phyloP scores from a whole-genome alignment of 495 filamentous ascomycete species.

The Neohortaea acidophila region DNA sequence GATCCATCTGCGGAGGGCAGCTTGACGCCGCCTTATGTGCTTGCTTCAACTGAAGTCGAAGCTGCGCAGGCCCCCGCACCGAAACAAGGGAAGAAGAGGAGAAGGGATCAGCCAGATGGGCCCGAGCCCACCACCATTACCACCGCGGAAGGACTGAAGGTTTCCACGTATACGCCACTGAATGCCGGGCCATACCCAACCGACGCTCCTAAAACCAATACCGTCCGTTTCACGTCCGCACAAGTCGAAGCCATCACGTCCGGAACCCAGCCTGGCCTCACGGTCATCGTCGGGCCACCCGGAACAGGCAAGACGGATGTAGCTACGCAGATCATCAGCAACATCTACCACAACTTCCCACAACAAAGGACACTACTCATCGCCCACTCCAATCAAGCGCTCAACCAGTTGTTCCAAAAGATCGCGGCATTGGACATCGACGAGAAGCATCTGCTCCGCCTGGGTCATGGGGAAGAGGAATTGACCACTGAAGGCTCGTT shows the following conservation, averaged over 20 bases:
- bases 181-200: conserved; percentile 85
- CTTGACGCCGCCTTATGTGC: conserved; percentile 75
- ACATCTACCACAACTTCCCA: conserved; percentile 96
- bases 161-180: conserved; percentile 81
- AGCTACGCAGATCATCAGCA: conserved; percentile 95
- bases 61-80: conserved; percentile 25
- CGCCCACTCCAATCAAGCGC: conserved; percentile 92
- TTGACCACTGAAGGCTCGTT: conserved; percentile 73
- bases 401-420: conserved; percentile 98
- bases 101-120: conserved; percentile 44
- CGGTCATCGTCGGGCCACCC: conserved; percentile 86
- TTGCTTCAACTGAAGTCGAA: conserved; percentile 44
- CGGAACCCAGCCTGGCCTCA: conserved; percentile 86
- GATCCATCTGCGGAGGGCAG: conserved; percentile 51
- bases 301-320: conserved; percentile 98
- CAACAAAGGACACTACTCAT: conserved; percentile 80
- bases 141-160: conserved; percentile 50
- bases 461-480: conserved; percentile 92
- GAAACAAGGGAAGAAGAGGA: conserved; percentile 58
- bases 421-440: conserved; percentile 91
- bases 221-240: conserved; percentile 73
- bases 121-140: conserved; percentile 44
- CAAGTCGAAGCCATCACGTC: conserved; percentile 89
- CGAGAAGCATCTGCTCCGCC: conserved; percentile 77
- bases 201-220: conserved; percentile 72